Conservation (phyloP, 192 early-diverging fungal species). For the Obelidium mucronatum region DNA sequence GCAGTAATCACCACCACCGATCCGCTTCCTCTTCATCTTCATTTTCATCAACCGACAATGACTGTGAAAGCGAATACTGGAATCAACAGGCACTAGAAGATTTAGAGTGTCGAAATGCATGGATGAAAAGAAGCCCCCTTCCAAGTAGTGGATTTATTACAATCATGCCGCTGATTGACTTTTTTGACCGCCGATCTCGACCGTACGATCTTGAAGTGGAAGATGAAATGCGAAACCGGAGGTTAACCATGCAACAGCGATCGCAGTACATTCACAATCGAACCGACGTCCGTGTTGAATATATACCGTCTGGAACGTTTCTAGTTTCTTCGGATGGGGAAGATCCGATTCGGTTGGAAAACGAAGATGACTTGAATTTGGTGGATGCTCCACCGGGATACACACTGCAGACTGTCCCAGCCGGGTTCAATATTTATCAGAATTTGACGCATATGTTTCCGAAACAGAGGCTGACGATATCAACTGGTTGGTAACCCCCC, state of each 20-base stretch:
- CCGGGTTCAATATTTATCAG: neutral
- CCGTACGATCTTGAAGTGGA: neutral
- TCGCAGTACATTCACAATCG: neutral
- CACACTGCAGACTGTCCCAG: neutral
- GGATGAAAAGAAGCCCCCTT: neutral
- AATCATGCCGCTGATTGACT: neutral
- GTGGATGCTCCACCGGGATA: neutral
- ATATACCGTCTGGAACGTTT: neutral
- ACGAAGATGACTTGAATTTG: neutral
- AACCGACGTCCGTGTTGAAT: neutral
- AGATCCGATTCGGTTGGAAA: neutral
- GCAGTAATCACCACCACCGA: neutral
- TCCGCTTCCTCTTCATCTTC: neutral
- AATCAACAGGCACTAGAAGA: neutral
- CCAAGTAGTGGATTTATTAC: neutral
- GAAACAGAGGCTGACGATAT: neutral
- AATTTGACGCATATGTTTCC: neutral
- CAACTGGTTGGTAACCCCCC: neutral
- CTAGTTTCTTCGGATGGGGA: neutral
- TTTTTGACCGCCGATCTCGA: constrained; percentile 3
- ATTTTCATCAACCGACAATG: neutral
- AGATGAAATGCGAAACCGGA: neutral
- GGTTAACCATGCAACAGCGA: neutral
- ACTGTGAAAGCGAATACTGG: neutral
- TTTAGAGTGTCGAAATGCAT: neutral